Evolutionary conservation across 192 early-diverging fungal genomes (phyloP), one percentile per base, ranked within the genome.

Genomic region (Phlyctochytrium bullatum): DNA sequence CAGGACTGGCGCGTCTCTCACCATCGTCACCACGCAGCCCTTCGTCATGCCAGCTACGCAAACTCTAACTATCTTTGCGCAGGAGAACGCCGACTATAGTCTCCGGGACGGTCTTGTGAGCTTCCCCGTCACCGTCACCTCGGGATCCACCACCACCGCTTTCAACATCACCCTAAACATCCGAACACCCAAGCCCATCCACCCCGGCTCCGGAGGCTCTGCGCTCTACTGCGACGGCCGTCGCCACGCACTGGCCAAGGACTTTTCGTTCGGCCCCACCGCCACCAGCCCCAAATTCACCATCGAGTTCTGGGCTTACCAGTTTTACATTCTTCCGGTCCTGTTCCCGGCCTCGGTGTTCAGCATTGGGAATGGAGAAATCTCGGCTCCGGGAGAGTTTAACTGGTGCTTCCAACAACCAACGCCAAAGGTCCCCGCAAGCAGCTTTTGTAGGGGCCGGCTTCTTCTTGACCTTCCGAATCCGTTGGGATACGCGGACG

Each of bases 401-500:
- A 47, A 47, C 40, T 47, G 40, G 40, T 47, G 40, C 40, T 47
- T 47, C 10, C 40, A 47, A 47, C 40, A 47, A 20, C 40, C 40
- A 47, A 47, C 10, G 6, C 20, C 20, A 20, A 47, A 6, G 10
- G 40, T 47, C 40, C 40, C 40, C 10, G 20, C 6, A 6, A 47
- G 40, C 40, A 47, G 10, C 20, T 47, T 47, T 20, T 47, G 40
- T 47, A 6, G 40, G 6, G 40, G 40, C 20, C 40, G 40, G 6
- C 40, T 47, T 6, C 20, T 47, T 29, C 17, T 64, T 10, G 52
- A 64, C 62, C 31, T 25, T 64, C 40, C 62, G 14, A 64, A 36
- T 1, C 40, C 40, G 40, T 24, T 16, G 32, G 40, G 40, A 17
- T 64, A 35, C 1, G 31, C 32, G 1, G 62, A 52, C 17, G 23